A percentile compares a stretch with the other conserved stretches of the same genome.
Conservation (phyloP, 306 rosid genomes). For the Pyrus pyrifolia region DNA sequence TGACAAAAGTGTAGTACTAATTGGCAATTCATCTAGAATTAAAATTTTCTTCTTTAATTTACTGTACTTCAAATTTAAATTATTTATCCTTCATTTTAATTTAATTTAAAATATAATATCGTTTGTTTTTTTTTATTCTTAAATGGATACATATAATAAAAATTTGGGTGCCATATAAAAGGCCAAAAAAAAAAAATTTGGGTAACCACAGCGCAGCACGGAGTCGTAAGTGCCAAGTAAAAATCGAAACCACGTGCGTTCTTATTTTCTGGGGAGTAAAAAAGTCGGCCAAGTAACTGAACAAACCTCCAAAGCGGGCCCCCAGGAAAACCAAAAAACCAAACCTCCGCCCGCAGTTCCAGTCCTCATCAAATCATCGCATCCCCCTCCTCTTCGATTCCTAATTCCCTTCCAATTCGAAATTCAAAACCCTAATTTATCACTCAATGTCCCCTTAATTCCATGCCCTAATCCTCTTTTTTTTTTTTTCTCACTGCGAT, state of each 20-base stretch:
- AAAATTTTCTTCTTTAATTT: too few species aligned
- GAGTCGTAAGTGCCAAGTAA: too few species aligned
- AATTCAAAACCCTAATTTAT: neutral
- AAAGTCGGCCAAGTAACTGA: neutral
- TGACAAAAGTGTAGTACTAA: too few species aligned
- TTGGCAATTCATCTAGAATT: too few species aligned
- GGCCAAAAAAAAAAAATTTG: too few species aligned
- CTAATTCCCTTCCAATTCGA: neutral
- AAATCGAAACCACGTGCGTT: neutral
- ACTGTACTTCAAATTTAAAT: too few species aligned
- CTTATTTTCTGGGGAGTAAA: neutral
- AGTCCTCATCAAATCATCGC: neutral
- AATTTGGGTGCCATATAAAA: too few species aligned
- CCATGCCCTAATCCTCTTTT: neutral
- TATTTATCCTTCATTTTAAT: too few species aligned
- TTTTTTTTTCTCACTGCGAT: neutral
- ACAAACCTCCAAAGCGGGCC: neutral
- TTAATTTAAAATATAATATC: too few species aligned
- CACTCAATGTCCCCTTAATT: neutral
- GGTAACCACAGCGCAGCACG: too few species aligned
- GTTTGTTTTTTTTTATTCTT: too few species aligned
- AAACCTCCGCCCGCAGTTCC: neutral
- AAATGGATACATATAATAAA: too few species aligned
- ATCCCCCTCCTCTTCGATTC: neutral
- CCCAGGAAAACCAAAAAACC: neutral